A percentile compares a stretch with the other conserved stretches of the same genome.
Conservation (phyloP, 352 stramenopile genomes). For the Aphanomyces euteiches region DNA sequence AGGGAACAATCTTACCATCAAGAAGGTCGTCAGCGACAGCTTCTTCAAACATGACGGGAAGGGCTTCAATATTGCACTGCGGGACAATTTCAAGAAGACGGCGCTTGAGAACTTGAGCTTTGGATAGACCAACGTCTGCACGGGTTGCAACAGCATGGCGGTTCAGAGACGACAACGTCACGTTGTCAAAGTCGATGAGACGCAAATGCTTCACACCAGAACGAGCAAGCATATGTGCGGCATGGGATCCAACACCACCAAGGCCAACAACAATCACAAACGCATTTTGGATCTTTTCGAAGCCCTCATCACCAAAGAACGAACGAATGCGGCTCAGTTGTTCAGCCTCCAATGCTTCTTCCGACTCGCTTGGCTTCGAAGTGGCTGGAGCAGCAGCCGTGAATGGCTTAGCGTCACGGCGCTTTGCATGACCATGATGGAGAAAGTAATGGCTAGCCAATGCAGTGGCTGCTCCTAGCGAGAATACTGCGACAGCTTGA, state of each 20-base stretch:
- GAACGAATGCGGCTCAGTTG: constrained; percentile 90
- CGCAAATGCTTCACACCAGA: constrained; percentile 92
- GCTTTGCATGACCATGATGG: not conserved
- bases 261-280: constrained; percentile 95
- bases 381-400: not conserved
- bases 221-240: constrained; percentile 96
- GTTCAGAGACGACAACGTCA: constrained; percentile 98
- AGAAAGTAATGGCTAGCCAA: not conserved
- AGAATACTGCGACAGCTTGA: not conserved
- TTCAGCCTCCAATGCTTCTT: constrained; percentile 61
- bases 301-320: constrained; percentile 94
- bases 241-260: constrained; percentile 95
- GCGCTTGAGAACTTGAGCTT: constrained; percentile 85
- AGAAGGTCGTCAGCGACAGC: constrained; percentile 77
- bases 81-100: constrained; percentile 70
- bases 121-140: constrained; percentile 93
- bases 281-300: constrained; percentile 80
- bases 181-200: constrained; percentile 99
- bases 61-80: constrained; percentile 82
- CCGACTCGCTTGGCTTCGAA: not conserved
- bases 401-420: not conserved
- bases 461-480: constrained; percentile 6
- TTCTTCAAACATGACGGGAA: constrained; percentile 89
- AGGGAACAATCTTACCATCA: constrained; percentile 36
- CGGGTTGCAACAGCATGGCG: constrained; percentile 96